Percentiles rank a stretch among this genome's conserved stretches.
Conservation (phyloP, 805 yeast species). For the Metschnikowia lachancei region DNA sequence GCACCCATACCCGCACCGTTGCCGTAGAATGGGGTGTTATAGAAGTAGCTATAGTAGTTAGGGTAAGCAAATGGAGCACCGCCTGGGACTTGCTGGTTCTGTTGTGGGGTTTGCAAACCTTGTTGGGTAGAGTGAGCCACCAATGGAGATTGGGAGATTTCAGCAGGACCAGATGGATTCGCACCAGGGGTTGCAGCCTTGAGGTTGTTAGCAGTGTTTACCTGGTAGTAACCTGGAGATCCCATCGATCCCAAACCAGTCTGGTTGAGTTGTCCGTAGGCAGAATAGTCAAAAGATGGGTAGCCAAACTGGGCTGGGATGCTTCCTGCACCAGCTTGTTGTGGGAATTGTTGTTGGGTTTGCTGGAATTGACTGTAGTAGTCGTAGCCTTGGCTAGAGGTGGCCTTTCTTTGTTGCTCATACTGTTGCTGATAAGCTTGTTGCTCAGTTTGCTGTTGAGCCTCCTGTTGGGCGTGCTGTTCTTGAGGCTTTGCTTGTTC, state of each 20-base stretch:
- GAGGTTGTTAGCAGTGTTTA: constrained; percentile 28
- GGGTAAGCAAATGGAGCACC: constrained; percentile 43
- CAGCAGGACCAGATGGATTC: constrained; percentile 17
- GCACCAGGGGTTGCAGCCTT: constrained; percentile 25
- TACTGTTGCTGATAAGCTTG: constrained; percentile 17
- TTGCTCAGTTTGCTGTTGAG: constrained; percentile 12
- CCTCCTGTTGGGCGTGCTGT: constrained; percentile 19
- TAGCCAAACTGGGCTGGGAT: constrained; percentile 44
- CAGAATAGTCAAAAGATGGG: constrained; percentile 44
- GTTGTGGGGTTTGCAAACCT: constrained; percentile 29
- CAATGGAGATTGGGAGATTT: constrained; percentile 35
- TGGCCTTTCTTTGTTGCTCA: constrained; percentile 15
- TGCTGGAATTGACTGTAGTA: constrained; percentile 23
- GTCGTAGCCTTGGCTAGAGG: constrained; percentile 21
- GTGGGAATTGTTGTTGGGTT: constrained; percentile 37
- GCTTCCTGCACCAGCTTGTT: constrained; percentile 38
- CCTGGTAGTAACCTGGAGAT: constrained; percentile 24
- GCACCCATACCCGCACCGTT: constrained; percentile 31
- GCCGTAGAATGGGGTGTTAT: constrained; percentile 41
- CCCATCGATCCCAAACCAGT: constrained; percentile 18
- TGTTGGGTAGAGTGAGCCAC: constrained; percentile 25
- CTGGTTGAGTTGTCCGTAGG: constrained; percentile 28
- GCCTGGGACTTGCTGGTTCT: constrained; percentile 34
- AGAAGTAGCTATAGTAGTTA: constrained; percentile 40
- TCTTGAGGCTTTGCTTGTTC: constrained; percentile 9